A percentile compares a stretch with the other conserved stretches of the same genome.
Conservation (phyloP, 176 grass and related monocot genomes). For the Poa annua region DNA sequence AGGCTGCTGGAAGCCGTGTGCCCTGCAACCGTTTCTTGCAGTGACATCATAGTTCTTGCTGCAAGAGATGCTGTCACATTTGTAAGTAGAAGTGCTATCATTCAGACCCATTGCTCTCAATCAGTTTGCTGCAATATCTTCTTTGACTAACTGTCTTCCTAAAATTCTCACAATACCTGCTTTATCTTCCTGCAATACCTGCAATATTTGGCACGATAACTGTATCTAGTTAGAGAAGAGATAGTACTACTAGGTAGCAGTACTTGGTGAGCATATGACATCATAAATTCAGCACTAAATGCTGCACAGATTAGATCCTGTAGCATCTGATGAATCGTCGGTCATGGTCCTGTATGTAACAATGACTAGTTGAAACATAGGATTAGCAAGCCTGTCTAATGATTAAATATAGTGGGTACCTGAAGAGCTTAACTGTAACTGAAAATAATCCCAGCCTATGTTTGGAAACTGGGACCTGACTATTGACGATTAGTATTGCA, state of each 20-base stretch:
- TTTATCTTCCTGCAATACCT: no score
- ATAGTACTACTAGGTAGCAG: not conserved
- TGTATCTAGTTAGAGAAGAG: not conserved
- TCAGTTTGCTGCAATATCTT: not conserved
- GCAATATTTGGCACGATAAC: not conserved
- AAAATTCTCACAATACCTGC: constrained; percentile 5
- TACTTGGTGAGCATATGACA: constrained; percentile 18
- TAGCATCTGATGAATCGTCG: constrained; percentile 27
- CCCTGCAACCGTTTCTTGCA: constrained; percentile 85
- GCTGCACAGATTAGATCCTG: constrained; percentile 38
- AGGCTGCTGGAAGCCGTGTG: constrained; percentile 74
- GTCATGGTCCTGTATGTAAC: constrained; percentile 23
- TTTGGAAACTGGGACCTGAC: not conserved
- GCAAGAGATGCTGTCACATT: constrained; percentile 83
- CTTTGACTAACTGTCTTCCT: not conserved
- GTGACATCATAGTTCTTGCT: constrained; percentile 81
- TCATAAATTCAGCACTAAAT: constrained; percentile 35
- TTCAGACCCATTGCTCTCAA: not conserved
- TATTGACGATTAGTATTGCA: not conserved
- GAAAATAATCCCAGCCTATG: constrained; percentile 3
- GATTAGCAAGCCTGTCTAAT: not conserved
- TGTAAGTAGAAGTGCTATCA: constrained; percentile 51
- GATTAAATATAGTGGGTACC: constrained; percentile 9
- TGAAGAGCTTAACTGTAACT: not conserved
- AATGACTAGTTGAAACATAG: constrained; percentile 21